Percentiles rank a stretch among this genome's conserved stretches.
phyloP scores from a whole-genome alignment of 768 basidiomycete genomes.

The Rhodocollybia butyracea region DNA sequence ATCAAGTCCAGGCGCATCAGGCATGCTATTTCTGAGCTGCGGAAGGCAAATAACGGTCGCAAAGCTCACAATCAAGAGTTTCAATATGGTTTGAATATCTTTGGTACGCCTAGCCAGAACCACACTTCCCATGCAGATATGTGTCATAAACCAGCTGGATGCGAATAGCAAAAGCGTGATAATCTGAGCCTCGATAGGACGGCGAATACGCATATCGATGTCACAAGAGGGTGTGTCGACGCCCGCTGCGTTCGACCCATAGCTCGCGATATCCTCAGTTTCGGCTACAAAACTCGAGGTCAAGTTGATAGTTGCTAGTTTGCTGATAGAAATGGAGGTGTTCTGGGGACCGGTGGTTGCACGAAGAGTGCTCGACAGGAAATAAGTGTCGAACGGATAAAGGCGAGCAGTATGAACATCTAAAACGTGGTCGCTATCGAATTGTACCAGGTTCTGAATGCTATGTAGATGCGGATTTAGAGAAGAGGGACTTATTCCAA shows the following conservation, averaged over 20 bases:
- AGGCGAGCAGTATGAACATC: constrained; percentile 51
- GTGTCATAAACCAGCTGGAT: constrained; percentile 53
- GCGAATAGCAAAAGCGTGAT: constrained; percentile 45
- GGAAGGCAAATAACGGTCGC: constrained; percentile 45
- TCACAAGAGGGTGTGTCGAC: constrained; percentile 32
- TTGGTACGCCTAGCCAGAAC: constrained; percentile 35
- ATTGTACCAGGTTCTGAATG: constrained; percentile 53
- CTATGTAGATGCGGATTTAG: constrained; percentile 21
- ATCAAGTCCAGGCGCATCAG: constrained; percentile 53
- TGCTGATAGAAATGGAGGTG: constrained; percentile 38
- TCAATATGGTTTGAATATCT: constrained; percentile 28
- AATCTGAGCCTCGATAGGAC: constrained; percentile 42
- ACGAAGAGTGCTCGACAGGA: constrained; percentile 45
- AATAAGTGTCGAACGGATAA: constrained; percentile 58
- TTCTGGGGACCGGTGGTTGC: constrained; percentile 31
- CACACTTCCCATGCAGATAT: constrained; percentile 45
- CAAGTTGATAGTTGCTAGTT: constrained; percentile 37
- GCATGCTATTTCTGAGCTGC: constrained; percentile 52
- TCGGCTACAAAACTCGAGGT: constrained; percentile 46
- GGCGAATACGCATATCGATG: constrained; percentile 39
- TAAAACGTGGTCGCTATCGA: constrained; percentile 53
- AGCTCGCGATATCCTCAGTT: constrained; percentile 37
- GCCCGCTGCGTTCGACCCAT: constrained; percentile 20
- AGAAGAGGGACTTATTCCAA: background rate
- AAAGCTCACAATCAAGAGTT: constrained; percentile 35